A percentile compares a stretch with the other conserved stretches of the same genome.
phyloP scores from a whole-genome alignment of 768 basidiomycete species.

The Kwoniella dejecticola region DNA sequence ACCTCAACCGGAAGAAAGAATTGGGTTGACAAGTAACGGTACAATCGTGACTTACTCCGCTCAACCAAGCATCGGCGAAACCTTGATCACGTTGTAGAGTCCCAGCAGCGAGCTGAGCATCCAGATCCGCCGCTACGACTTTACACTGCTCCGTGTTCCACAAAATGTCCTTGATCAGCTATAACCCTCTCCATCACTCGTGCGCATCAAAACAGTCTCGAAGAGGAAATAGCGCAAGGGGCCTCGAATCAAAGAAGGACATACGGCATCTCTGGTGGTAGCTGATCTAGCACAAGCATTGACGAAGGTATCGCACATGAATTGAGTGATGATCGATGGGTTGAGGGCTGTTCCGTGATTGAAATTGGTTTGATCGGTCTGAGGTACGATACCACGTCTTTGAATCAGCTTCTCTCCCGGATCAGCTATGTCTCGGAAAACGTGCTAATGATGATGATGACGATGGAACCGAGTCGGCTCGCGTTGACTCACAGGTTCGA shows the following conservation, averaged over 20 bases:
- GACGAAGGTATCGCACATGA: slow-evolving; percentile 46
- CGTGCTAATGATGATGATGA: no score
- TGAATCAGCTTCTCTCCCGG: not conserved
- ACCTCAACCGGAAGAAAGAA: no score
- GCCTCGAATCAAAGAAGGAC: not conserved
- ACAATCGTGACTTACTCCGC: slow-evolving; percentile 34
- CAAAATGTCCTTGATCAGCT: not conserved
- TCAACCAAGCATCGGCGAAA: slow-evolving; percentile 40
- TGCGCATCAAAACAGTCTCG: no score
- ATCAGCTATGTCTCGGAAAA: not conserved
- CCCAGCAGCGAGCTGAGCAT: slow-evolving; percentile 23
- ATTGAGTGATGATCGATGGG: slow-evolving; percentile 35
- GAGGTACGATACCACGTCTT: not conserved
- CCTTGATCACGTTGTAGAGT: slow-evolving; percentile 27
- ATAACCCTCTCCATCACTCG: no score
- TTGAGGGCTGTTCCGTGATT: slow-evolving; percentile 42
- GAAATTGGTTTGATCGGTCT: slow-evolving; percentile 34
- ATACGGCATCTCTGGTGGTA: slow-evolving; percentile 18
- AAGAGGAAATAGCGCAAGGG: no score
- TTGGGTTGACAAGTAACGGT: no score
- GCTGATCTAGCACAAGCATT: slow-evolving; percentile 41
- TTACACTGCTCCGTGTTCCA: slow-evolving; percentile 22
- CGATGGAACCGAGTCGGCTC: no score
- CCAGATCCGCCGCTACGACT: slow-evolving; percentile 27
- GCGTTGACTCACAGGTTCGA: slow-evolving; percentile 30